A percentile compares a stretch with the other conserved stretches of the same genome.
These are phyloP conservation scores for Psilocybe sp. DNA, from an alignment of 768 basidiomycete genomes.

Conservation along the genomic window DNA sequence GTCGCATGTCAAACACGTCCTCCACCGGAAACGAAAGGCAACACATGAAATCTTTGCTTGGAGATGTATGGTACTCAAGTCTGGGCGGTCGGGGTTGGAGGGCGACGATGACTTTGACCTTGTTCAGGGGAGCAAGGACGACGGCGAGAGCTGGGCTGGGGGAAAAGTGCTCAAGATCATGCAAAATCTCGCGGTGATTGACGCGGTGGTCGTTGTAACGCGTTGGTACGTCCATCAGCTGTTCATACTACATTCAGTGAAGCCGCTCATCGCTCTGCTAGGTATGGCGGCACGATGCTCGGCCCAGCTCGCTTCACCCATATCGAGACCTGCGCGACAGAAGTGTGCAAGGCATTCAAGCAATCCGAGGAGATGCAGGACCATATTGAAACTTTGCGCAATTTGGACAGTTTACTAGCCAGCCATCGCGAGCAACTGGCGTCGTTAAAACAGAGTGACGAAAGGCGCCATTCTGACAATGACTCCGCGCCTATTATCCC, in stretches of 20 bases:
- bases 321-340: constrained; percentile 70
- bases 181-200: constrained; percentile 66
- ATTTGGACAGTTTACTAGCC: constrained; percentile 59
- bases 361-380: constrained; percentile 68
- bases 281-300: constrained; percentile 81
- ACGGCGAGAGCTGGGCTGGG: constrained; percentile 75
- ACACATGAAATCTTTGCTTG: constrained; percentile 77
- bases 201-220: constrained; percentile 77
- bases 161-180: constrained; percentile 62
- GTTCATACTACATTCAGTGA: background rate
- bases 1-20: constrained; percentile 51
- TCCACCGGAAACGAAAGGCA: constrained; percentile 57
- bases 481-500: background rate
- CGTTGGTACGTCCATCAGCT: constrained; percentile 52
- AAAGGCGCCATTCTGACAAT: constrained; percentile 1
- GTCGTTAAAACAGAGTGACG: background rate
- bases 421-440: constrained; percentile 50
- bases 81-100: constrained; percentile 59
- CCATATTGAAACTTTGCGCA: constrained; percentile 49
- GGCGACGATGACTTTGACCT: constrained; percentile 80
- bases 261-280: constrained; percentile 21
- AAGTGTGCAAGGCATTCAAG: constrained; percentile 71
- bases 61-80: constrained; percentile 72
- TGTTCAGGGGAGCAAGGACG: constrained; percentile 62
- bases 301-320: constrained; percentile 76